Percentiles rank a stretch among this genome's conserved stretches.
phyloP scores from a whole-genome alignment of 306 rosid species.

The Echinosophora koreensis region DNA sequence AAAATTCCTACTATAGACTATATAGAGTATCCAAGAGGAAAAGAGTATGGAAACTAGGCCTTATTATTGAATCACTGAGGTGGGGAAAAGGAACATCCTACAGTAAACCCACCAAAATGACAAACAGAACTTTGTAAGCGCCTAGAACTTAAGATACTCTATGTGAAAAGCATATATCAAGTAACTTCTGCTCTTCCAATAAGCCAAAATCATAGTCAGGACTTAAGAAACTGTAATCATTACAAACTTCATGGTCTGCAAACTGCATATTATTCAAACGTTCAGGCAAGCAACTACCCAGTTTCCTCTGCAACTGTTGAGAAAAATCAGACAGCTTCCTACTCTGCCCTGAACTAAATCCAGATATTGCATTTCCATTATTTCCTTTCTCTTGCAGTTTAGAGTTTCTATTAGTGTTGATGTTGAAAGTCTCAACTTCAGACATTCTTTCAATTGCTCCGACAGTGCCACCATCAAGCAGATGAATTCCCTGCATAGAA shows the following conservation, averaged over 20 bases:
- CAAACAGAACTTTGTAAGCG: constrained; percentile 26
- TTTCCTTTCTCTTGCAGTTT: constrained; percentile 41
- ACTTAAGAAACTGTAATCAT: constrained; percentile 57
- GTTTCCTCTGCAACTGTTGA: constrained; percentile 41
- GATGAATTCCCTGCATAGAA: constrained; percentile 41
- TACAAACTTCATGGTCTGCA: constrained; percentile 44
- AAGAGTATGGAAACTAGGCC: constrained; percentile 22
- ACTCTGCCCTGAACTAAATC: constrained; percentile 35
- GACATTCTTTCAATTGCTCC: constrained; percentile 38
- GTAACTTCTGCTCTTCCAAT: constrained; percentile 65
- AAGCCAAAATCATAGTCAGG: constrained; percentile 73
- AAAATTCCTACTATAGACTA: constrained; percentile 23
- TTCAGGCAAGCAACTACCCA: constrained; percentile 42
- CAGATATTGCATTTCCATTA: constrained; percentile 36
- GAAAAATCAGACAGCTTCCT: constrained; percentile 48
- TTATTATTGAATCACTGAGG: constrained; percentile 46
- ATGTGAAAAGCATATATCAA: constrained; percentile 58
- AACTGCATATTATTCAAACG: constrained; percentile 51
- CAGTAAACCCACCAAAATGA: constrained; percentile 40
- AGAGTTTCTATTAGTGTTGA: constrained; percentile 31
- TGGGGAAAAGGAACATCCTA: constrained; percentile 40
- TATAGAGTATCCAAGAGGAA: constrained; percentile 8
- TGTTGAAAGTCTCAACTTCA: constrained; percentile 44
- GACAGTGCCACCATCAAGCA: constrained; percentile 22
- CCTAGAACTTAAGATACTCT: constrained; percentile 41